These are phyloP conservation scores for Bipolaris gigantea DNA, from an alignment of 2,329 filamentous ascomycete species.

Conservation along the genomic window DNA sequence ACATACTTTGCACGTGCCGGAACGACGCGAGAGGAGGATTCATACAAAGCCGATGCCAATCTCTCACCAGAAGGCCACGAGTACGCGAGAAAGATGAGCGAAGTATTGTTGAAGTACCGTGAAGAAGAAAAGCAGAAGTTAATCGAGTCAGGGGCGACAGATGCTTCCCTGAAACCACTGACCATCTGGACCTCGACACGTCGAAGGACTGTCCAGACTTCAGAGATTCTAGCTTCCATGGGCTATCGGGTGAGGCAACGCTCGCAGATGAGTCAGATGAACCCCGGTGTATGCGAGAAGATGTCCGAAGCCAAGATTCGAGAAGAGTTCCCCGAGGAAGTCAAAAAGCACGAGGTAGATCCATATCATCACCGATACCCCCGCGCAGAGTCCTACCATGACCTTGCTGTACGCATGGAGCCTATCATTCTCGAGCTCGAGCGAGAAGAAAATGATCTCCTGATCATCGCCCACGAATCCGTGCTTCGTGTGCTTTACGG, in stretches of 20 bases:
- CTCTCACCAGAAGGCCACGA: constrained; percentile 77
- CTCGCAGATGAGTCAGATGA: constrained; percentile 95
- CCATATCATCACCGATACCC: constrained; percentile 98
- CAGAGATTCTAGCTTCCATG: constrained; percentile 73
- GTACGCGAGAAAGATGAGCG: constrained; percentile 71
- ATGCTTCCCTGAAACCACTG: constrained; percentile 73
- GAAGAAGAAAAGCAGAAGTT: constrained; percentile 75
- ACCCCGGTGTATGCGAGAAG: constrained; percentile 93
- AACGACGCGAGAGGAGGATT: constrained; percentile 82
- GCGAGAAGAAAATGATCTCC: constrained; percentile 93
- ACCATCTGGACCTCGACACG: constrained; percentile 95
- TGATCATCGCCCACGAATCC: constrained; percentile 97
- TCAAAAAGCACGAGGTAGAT: constrained; percentile 88
- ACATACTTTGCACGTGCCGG: constrained; percentile 92
- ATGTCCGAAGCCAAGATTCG: constrained; percentile 83
- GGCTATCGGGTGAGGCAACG: constrained; percentile 88
- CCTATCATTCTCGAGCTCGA: constrained; percentile 97
- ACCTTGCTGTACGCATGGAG: constrained; percentile 94
- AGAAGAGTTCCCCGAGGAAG: constrained; percentile 83
- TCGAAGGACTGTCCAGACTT: constrained; percentile 86
- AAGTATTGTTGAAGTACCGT: constrained; percentile 78
- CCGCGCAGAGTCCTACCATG: constrained; percentile 96
- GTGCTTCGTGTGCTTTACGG: constrained; percentile 96
- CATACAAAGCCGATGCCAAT: constrained; percentile 86
- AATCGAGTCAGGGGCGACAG: constrained; percentile 67